A percentile compares a stretch with the other conserved stretches of the same genome.
Conservation (phyloP, 23 red algal species). For the Chondrus crispus region DNA sequence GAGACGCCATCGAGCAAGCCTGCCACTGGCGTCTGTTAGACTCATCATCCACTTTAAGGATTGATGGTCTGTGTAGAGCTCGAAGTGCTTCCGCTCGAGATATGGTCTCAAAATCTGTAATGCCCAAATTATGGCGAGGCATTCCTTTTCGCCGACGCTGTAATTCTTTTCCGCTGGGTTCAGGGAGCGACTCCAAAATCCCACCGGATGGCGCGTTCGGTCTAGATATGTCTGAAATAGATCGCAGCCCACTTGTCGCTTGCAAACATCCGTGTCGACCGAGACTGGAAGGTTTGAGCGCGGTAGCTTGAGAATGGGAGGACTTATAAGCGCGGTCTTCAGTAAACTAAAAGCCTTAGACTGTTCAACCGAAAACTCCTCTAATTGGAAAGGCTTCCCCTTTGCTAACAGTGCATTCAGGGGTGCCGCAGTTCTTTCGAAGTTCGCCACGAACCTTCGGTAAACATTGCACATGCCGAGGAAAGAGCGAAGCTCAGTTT, state of each 20-base stretch:
- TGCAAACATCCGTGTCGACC: neutral
- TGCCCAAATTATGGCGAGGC: neutral
- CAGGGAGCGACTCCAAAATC: neutral
- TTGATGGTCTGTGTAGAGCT: neutral
- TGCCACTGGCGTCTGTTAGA: neutral
- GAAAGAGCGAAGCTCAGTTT: conserved; percentile 5
- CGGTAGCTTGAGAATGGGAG: neutral
- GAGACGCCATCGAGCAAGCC: neutral
- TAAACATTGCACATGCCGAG: conserved; percentile 4
- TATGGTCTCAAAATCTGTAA: neutral
- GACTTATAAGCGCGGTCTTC: neutral
- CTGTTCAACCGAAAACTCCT: neutral
- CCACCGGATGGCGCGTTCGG: too few relatives aligned
- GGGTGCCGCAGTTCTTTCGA: neutral
- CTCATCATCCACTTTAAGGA: neutral
- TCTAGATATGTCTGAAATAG: neutral
- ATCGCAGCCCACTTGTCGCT: neutral
- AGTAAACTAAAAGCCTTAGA: neutral
- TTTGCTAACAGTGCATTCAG: neutral
- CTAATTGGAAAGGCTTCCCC: neutral
- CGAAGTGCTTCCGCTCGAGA: neutral
- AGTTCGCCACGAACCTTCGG: conserved; percentile 4
- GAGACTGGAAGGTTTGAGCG: neutral
- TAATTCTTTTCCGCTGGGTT: neutral
- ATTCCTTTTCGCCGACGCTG: neutral